Conservation (phyloP, 106 monocot genomes). For the Apostasia ramifera region DNA sequence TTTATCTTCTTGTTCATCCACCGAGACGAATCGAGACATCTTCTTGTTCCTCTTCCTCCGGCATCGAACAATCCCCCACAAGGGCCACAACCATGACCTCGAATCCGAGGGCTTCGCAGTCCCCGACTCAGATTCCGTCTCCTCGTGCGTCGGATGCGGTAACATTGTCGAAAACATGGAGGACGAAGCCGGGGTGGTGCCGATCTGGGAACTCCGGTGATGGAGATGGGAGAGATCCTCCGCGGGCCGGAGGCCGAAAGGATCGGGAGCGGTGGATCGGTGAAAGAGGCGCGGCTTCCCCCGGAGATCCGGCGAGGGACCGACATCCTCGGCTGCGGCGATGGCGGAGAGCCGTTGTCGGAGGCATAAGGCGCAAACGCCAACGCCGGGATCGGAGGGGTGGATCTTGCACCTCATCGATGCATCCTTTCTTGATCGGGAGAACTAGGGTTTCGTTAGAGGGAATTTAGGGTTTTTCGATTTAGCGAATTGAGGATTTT, state of each 20-base stretch:
- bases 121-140: neutral
- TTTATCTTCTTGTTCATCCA: neutral
- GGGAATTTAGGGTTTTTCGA: neutral
- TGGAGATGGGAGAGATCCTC: neutral
- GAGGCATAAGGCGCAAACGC: slow-evolving; percentile 9
- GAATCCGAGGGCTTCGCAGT: neutral
- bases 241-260: slow-evolving; percentile 8
- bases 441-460: neutral
- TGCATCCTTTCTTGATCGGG: neutral
- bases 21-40: neutral
- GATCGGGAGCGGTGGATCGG: neutral
- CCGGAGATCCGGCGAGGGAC: neutral
- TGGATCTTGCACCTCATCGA: slow-evolving; percentile 9
- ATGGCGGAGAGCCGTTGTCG: slow-evolving; percentile 3
- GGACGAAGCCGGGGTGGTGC: neutral
- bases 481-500: neutral
- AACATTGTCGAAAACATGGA: neutral
- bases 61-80: neutral
- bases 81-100: neutral
- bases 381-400: neutral
- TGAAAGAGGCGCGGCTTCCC: neutral
- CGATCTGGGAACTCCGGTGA: neutral
- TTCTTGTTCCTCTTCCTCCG: neutral
- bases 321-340: neutral
- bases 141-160: neutral